Base-by-base conservation (phyloP, 2,329 filamentous ascomycete genomes). In the Microsporum audouinii region DNA sequence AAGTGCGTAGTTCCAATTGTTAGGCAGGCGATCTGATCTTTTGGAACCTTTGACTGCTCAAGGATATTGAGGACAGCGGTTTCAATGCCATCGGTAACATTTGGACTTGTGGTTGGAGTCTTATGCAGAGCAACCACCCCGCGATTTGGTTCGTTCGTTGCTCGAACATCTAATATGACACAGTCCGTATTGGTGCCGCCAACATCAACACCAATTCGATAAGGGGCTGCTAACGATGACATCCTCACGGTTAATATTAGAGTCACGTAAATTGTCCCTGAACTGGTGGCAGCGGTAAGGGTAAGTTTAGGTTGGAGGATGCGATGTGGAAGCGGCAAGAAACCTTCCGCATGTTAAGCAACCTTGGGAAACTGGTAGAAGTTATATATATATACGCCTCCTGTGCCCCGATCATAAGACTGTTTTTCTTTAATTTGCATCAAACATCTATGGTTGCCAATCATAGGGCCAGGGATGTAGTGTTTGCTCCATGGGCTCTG, bases 1-100 rank as follows among this genome's bases (percentile, higher is more conserved):
- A 81, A 80, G 68, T 80, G 77, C 0, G 80, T 82, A 1, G 79
- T 81, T 31, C 79, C 79, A 58, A 82, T 76, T 5, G 77, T 79
- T 3, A 81, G 75, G 61, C 76, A 78, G 14, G 70, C 72, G 60
- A 79, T 70, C 45, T 71, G 65, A 0, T 71, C 63, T 0, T 68
- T 66, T 7, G 71, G 66, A 1, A 75, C 65, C 2, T 66, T 62
- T 5, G 74, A 72, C 41, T 72, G 63, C 3, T 69, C 64, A 12
- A 78, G 66, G 4, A 77, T 71, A 36, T 66, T 67, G 10, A 68
- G 66, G 2, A 78, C 70, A 0, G 75, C 74, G 1, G 66, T 65
- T 36, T 73, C 69, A 57, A 78, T 77, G 3, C 76, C 75, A n/a
- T 66, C 69, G 0, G 73, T 77, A 1, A 77, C 74, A 65, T 78